Conservation (phyloP, 495 filamentous ascomycete genomes). For the Neurospora sp. region DNA sequence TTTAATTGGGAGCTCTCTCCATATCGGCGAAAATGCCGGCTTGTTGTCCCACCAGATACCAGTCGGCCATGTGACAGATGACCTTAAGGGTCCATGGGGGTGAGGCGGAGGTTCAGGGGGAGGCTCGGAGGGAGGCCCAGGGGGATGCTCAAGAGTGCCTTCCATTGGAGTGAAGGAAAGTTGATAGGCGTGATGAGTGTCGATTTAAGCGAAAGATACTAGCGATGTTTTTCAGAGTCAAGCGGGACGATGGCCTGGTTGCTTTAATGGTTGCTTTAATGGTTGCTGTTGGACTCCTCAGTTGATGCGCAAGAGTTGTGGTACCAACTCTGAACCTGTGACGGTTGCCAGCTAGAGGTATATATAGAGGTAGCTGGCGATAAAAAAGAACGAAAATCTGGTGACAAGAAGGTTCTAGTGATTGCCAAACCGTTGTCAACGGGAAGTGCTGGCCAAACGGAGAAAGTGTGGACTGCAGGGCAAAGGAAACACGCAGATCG, state of each 20-base stretch:
- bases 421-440: too few relatives aligned
- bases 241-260: too few relatives aligned
- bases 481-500: not conserved
- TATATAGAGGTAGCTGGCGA: too few relatives aligned
- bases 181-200: not conserved
- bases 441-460: too few relatives aligned
- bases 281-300: not conserved
- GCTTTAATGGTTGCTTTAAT: too few relatives aligned
- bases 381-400: too few relatives aligned
- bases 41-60: not conserved
- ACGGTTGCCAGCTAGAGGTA: not conserved
- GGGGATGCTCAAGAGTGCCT: not conserved
- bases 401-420: too few relatives aligned
- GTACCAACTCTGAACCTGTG: too few relatives aligned
- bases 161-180: not conserved
- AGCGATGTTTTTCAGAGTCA: not conserved
- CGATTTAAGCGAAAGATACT: not conserved
- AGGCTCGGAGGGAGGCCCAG: too few relatives aligned
- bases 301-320: not conserved
- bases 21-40: not conserved
- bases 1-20: not conserved
- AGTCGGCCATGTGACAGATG: too few relatives aligned
- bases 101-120: not conserved
- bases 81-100: not conserved
- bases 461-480: too few relatives aligned